These are phyloP conservation scores for Leccinum idahoense DNA, from an alignment of 1,284 basidiomycete species.

Conservation along the genomic window DNA sequence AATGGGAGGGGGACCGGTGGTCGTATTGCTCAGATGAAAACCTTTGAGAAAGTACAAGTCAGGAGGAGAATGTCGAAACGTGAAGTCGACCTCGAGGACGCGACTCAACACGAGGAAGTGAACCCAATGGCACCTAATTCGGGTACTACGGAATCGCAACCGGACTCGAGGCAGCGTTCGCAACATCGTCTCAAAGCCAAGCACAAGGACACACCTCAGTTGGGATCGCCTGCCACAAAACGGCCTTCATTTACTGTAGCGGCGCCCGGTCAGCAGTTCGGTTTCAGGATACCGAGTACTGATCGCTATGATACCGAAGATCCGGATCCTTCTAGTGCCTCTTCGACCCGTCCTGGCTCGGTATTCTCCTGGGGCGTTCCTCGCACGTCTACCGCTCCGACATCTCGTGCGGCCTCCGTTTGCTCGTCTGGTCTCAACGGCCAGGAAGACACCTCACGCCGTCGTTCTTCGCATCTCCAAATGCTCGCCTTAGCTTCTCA, in stretches of 20 bases:
- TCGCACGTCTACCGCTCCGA: neutral
- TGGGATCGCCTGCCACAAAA: neutral
- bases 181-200: neutral
- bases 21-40: neutral
- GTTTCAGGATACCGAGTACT: neutral
- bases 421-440: neutral
- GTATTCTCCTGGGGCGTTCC: neutral
- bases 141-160: neutral
- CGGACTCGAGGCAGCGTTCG: neutral
- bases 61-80: neutral
- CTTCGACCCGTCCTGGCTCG: neutral
- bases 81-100: neutral
- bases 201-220: neutral
- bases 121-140: neutral
- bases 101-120: neutral
- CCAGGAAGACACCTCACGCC: neutral
- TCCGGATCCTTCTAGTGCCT: neutral
- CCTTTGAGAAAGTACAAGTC: neutral
- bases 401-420: neutral
- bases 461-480: neutral
- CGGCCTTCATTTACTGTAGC: neutral
- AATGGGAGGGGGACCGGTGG: neutral
- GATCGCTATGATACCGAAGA: neutral
- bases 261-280: neutral
- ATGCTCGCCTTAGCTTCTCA: neutral